Percentiles rank a stretch among this genome's conserved stretches.
Evolutionary conservation across 257 asterid species (phyloP).

Genomic region (Capsicum baccatum): DNA sequence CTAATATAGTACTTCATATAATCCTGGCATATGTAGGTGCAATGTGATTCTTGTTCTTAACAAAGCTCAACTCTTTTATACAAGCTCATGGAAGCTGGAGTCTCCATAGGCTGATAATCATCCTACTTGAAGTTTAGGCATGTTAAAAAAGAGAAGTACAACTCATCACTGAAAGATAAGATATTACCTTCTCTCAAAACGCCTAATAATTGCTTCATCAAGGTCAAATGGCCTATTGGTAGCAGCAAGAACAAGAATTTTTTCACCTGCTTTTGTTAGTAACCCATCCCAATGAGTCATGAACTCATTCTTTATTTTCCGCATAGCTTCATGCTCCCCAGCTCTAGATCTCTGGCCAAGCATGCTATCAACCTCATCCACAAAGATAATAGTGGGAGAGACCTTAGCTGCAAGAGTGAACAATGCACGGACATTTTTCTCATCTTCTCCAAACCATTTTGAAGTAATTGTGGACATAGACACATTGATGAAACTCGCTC

Average conservation of each 20-base stretch:
- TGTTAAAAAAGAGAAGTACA: neutral
- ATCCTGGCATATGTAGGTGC: no score
- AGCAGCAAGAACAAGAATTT: conserved; percentile 89
- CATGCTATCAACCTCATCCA: conserved; percentile 95
- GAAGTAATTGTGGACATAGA: conserved; percentile 87
- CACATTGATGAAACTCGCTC: conserved; percentile 85
- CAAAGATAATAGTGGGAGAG: conserved; percentile 87
- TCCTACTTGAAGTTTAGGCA: neutral
- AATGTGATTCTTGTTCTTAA: neutral
- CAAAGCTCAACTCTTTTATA: neutral
- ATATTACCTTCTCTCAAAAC: conserved; percentile 79
- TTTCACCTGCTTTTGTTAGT: conserved; percentile 70
- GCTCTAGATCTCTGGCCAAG: conserved; percentile 77
- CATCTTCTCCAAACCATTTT: conserved; percentile 96
- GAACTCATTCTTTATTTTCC: conserved; percentile 90
- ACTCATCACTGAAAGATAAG: neutral
- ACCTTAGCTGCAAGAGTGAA: conserved; percentile 89
- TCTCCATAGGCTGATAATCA: neutral
- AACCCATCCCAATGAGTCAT: conserved; percentile 95
- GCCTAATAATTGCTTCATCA: conserved; percentile 90
- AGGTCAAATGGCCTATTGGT: conserved; percentile 94
- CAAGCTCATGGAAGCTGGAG: neutral
- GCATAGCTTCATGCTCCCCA: conserved; percentile 92
- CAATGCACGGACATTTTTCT: conserved; percentile 82
- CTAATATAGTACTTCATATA: neutral